Conservation (phyloP, 306 rosid genomes). For the Senna tora region DNA sequence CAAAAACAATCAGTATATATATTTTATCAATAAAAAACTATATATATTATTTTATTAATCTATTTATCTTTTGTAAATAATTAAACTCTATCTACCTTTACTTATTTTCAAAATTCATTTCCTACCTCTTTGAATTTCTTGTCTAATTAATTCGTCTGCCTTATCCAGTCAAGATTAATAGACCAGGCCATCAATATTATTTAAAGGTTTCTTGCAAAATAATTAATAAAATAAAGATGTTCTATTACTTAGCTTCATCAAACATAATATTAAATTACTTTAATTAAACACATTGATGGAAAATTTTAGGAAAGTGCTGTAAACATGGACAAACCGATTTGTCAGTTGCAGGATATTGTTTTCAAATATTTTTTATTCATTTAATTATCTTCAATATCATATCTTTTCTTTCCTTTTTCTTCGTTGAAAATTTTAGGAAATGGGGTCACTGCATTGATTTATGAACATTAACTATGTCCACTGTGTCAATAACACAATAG, state of each 20-base stretch:
- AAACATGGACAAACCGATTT: constrained; percentile 36
- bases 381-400: neutral
- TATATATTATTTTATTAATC: no score
- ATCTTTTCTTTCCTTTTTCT: neutral
- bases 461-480: neutral
- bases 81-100: neutral
- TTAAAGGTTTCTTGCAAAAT: neutral
- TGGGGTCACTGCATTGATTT: constrained; percentile 25
- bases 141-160: neutral
- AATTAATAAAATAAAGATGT: neutral
- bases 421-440: neutral
- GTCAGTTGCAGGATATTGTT: constrained; percentile 37
- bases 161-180: constrained; percentile 27
- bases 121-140: constrained; percentile 32
- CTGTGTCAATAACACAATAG: constrained; percentile 6
- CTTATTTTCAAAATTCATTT: constrained; percentile 12
- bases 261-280: neutral
- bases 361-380: neutral
- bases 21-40: no score
- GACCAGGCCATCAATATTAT: neutral
- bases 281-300: neutral
- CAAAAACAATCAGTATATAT: no score
- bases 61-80: no score
- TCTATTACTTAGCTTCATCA: neutral
- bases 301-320: constrained; percentile 34